Percentiles rank a stretch among this genome's conserved stretches.
phyloP scores from a whole-genome alignment of 805 yeast species.

The Cyberlindnera xishuangbannaensis region DNA sequence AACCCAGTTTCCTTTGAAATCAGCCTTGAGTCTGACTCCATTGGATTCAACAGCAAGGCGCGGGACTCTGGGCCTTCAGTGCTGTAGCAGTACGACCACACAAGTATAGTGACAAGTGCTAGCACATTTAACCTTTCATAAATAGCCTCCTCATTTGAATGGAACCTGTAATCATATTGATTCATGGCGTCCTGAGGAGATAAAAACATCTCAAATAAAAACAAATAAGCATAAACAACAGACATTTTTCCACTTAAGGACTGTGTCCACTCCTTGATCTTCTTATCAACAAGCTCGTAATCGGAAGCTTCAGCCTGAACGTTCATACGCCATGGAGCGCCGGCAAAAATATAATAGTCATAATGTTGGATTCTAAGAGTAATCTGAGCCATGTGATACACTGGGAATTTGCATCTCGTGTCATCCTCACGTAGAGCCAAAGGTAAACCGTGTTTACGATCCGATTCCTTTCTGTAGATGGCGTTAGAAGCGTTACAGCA shows the following conservation, averaged over 20 bases:
- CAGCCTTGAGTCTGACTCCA: slow-evolving; percentile 15
- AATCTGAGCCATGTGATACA: slow-evolving; percentile 69
- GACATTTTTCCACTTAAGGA: slow-evolving; percentile 44
- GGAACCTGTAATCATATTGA: slow-evolving; percentile 39
- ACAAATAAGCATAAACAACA: slow-evolving; percentile 54
- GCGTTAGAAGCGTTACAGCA: slow-evolving; percentile 25
- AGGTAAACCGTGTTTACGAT: slow-evolving; percentile 14
- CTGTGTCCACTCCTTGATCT: slow-evolving; percentile 49
- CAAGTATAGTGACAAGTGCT: slow-evolving; percentile 28
- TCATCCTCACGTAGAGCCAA: slow-evolving; percentile 27
- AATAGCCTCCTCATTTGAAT: slow-evolving; percentile 47
- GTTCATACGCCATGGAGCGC: slow-evolving; percentile 77
- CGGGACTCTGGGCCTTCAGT: slow-evolving; percentile 41
- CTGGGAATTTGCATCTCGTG: slow-evolving; percentile 55
- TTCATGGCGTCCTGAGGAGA: slow-evolving; percentile 40
- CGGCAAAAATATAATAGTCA: slow-evolving; percentile 74
- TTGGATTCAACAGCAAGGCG: slow-evolving; percentile 19
- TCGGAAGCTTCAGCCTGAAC: slow-evolving; percentile 50
- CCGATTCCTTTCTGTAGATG: slow-evolving; percentile 19
- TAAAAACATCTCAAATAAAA: slow-evolving; percentile 57
- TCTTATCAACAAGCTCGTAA: slow-evolving; percentile 40
- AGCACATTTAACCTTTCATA: slow-evolving; percentile 32
- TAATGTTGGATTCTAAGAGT: slow-evolving; percentile 67
- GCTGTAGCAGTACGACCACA: slow-evolving; percentile 49
- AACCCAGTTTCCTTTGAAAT: slow-evolving; percentile 43